These are phyloP conservation scores for Coffea eugenioides DNA, from an alignment of 257 asterid genomes.

Conservation along the genomic window DNA sequence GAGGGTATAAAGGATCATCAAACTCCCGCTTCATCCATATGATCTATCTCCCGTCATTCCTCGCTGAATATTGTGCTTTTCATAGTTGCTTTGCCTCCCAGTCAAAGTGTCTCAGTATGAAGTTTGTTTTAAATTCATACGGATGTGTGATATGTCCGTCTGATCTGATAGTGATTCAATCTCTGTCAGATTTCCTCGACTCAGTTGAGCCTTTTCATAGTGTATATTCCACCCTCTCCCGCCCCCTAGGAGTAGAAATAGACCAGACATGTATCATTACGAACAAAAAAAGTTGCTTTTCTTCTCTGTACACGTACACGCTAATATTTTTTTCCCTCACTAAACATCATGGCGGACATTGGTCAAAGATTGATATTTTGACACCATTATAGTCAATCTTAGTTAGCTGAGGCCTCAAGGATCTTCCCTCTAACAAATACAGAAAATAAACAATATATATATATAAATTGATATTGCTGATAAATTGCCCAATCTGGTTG, in stretches of 20 bases:
- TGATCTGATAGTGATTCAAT: too few relatives aligned
- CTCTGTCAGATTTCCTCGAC: too few relatives aligned
- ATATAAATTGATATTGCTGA: not conserved
- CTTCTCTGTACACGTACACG: too few relatives aligned
- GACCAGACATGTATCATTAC: too few relatives aligned
- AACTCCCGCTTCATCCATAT: not conserved
- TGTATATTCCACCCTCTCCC: too few relatives aligned
- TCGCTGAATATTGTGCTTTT: not conserved
- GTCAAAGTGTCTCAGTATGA: too few relatives aligned
- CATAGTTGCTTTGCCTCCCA: not conserved
- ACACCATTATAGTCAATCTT: not conserved
- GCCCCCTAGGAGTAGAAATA: too few relatives aligned
- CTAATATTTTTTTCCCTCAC: too few relatives aligned
- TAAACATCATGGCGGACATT: not conserved
- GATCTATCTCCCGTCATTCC: constrained; percentile 13
- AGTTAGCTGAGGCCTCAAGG: too few relatives aligned
- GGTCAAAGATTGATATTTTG: not conserved
- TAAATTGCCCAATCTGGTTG: not conserved
- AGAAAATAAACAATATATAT: not conserved
- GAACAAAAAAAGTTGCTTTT: not conserved
- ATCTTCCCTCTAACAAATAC: not conserved
- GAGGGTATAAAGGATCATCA: constrained; percentile 13
- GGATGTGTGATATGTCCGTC: too few relatives aligned
- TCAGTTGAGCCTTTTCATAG: too few relatives aligned
- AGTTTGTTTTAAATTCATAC: too few relatives aligned